Conservation (phyloP, 495 filamentous ascomycete species). For the Penicillium ochrochloron region DNA sequence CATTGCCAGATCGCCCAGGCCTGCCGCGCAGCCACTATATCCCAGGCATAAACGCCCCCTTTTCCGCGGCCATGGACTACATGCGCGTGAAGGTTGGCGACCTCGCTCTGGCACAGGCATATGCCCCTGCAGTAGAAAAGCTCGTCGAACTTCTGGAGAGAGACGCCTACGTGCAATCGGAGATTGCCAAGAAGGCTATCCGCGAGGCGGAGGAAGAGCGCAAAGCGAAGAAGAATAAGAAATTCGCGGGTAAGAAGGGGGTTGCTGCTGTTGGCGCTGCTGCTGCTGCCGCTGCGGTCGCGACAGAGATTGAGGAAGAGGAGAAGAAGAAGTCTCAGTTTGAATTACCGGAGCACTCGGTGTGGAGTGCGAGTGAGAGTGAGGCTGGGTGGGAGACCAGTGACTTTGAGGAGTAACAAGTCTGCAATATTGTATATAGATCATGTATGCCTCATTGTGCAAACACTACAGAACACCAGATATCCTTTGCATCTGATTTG, state of each 20-base stretch:
- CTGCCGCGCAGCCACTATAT: constrained; percentile 13
- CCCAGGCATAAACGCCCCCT: constrained; percentile 42
- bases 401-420: constrained; percentile 26
- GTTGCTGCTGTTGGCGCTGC: constrained; percentile 17
- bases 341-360: constrained; percentile 24
- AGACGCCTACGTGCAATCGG: constrained; percentile 23
- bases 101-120: constrained; percentile 74
- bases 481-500: not conserved
- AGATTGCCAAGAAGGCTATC: constrained; percentile 22
- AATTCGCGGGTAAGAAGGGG: constrained; percentile 23
- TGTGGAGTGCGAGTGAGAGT: constrained; percentile 50
- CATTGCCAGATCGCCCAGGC: constrained; percentile 8
- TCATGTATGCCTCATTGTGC: not conserved
- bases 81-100: constrained; percentile 85
- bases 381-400: constrained; percentile 49
- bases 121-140: constrained; percentile 71
- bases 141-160: constrained; percentile 58
- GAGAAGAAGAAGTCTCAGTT: not conserved
- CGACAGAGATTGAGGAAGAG: constrained; percentile 15
- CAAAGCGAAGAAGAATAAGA: constrained; percentile 36
- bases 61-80: constrained; percentile 85
- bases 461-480: not conserved
- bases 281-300: constrained; percentile 9
- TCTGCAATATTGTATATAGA: constrained; percentile 14
- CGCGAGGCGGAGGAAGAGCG: constrained; percentile 31